Conservation (phyloP, 768 basidiomycete genomes). For the Sporobolomyces roseus region DNA sequence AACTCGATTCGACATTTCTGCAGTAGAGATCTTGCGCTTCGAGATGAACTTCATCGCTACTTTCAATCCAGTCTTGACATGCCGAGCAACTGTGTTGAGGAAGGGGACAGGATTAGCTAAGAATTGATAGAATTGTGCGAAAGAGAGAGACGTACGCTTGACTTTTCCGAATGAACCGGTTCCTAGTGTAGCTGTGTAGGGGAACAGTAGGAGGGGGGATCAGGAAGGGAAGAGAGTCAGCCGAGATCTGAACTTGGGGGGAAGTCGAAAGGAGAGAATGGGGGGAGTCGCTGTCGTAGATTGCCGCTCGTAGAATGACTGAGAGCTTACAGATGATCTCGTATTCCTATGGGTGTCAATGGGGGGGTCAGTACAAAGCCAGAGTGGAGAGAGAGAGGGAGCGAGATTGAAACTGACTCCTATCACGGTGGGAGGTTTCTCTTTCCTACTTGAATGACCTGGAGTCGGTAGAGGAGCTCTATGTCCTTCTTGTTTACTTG, state of each 20-base stretch:
- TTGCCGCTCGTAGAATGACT: neutral
- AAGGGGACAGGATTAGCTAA: neutral
- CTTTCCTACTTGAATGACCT: neutral
- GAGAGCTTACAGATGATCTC: slow-evolving; percentile 33
- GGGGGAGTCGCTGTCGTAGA: too few relatives aligned
- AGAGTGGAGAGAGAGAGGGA: neutral
- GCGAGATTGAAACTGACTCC: slow-evolving; percentile 15
- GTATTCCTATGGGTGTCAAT: slow-evolving; percentile 29
- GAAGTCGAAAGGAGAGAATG: too few relatives aligned
- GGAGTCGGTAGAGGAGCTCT: slow-evolving; percentile 37
- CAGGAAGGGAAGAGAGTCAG: too few relatives aligned
- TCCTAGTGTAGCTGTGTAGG: slow-evolving; percentile 65
- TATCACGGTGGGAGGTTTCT: slow-evolving; percentile 16
- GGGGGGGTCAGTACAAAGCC: neutral
- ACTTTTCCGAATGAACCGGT: slow-evolving; percentile 99
- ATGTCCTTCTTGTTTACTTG: slow-evolving; percentile 11
- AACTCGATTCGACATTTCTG: slow-evolving; percentile 86
- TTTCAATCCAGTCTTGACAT: slow-evolving; percentile 87
- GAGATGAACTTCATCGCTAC: slow-evolving; percentile 98
- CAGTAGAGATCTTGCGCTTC: slow-evolving; percentile 84
- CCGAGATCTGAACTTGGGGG: too few relatives aligned
- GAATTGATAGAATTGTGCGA: too few relatives aligned
- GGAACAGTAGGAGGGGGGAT: slow-evolving; percentile 31
- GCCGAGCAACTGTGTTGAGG: slow-evolving; percentile 70
- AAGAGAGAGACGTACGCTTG: slow-evolving; percentile 67